Percentiles rank a stretch among this genome's conserved stretches.
Evolutionary conservation across 2,329 filamentous ascomycete genomes (phyloP).

Genomic region (Madurella mycetomatis): DNA sequence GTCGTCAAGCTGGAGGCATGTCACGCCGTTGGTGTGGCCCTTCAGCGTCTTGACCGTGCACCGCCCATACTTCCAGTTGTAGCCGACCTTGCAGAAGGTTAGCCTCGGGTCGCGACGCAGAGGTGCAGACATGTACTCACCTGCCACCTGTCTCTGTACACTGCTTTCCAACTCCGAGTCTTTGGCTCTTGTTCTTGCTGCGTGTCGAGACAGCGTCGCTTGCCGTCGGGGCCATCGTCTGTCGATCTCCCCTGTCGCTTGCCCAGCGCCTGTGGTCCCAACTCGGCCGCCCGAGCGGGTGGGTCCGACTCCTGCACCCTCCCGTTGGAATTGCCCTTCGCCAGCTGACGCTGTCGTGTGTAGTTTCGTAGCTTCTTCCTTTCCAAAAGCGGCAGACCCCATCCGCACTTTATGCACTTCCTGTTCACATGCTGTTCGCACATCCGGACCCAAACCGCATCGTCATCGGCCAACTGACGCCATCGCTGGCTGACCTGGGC

Average conservation of each 20-base stretch:
- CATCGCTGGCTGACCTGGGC: slow-evolving; percentile 89
- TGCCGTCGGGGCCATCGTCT: slow-evolving; percentile 28
- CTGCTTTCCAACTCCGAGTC: slow-evolving; percentile 85
- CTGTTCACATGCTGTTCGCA: slow-evolving; percentile 94
- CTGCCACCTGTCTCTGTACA: slow-evolving; percentile 89
- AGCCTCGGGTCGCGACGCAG: slow-evolving; percentile 29
- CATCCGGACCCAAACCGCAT: slow-evolving; percentile 97
- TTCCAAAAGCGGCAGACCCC: slow-evolving; percentile 86
- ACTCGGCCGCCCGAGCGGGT: neutral
- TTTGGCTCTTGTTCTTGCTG: slow-evolving; percentile 37
- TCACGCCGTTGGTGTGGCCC: slow-evolving; percentile 83
- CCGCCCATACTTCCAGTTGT: slow-evolving; percentile 94
- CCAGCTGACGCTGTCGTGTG: slow-evolving; percentile 75
- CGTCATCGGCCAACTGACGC: slow-evolving; percentile 88
- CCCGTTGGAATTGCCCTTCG: slow-evolving; percentile 33
- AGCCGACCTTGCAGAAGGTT: slow-evolving; percentile 73
- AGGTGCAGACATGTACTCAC: slow-evolving; percentile 82
- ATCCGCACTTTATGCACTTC: slow-evolving; percentile 92
- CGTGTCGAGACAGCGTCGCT: slow-evolving; percentile 32
- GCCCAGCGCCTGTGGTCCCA: slow-evolving; percentile 15
- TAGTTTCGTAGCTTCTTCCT: slow-evolving; percentile 82
- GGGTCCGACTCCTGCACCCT: slow-evolving; percentile 28
- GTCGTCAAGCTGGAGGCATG: slow-evolving; percentile 67
- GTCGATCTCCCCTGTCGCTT: slow-evolving; percentile 34
- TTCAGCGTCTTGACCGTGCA: slow-evolving; percentile 80